Evolutionary conservation across 208 protist species (phyloP), one percentile per base, ranked within the genome.

Genomic region (Trypanosoma theileri): DNA sequence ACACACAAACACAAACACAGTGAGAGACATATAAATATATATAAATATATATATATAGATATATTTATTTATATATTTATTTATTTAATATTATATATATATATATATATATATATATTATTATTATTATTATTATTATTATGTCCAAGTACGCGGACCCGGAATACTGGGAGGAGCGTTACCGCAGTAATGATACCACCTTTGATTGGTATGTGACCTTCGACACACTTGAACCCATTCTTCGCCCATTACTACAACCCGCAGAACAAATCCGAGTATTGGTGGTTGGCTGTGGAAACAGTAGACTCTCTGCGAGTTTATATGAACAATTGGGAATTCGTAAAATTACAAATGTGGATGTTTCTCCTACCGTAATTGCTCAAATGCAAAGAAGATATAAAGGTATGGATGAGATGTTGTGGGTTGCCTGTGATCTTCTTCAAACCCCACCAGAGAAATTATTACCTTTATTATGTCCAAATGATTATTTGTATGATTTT

Each of bases 161-260:
- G 12, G 88, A 94, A 35, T 97, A 97, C 73, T 97, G 92, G 92
- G 89, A 97, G 68, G 89, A 97, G 69, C 79, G 90, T n/a, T 97
- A 97, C 55, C 90, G 92, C 54, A 93, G 86, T 65, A 92, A 82
- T 51, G 91, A 95, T 77, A 94, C 90, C 12, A 97, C 86, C 54
- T 97, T 96, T 57, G 93, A 97, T 41, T 97, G 93, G 93, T 97
- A 93, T 71, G 68, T 95, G 22, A 92, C 85, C 35, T 97, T 85
- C 61, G 93, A 96, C 53, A 91, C 84, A 41, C 75, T 96, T n/a
- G 86, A 95, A 69, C 65, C 83, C 6, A 81, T 94, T 41, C 56
- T 97, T 0, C 61, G 75, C 35, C 88, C 87, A 0, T 71, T 96
- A 14, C 65, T 94, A 42, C 85, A 93, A 67, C 86, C 90, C 0